Conservation (phyloP, 2,329 filamentous ascomycete species). For the Fusarium mangiferae region DNA sequence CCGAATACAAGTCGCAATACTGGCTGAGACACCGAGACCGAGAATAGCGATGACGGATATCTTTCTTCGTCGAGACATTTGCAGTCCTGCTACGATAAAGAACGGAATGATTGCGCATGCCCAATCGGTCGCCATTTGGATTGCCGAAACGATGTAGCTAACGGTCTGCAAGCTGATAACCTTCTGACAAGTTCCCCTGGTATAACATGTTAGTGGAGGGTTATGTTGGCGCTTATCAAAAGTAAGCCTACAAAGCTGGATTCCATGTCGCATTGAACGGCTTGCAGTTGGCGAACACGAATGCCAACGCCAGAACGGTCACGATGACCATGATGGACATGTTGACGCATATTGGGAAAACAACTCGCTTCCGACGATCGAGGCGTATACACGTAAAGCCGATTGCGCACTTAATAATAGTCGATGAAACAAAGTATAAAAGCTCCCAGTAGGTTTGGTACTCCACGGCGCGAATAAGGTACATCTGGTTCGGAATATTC, state of each 20-base stretch:
- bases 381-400: background rate
- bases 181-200: slow-evolving; percentile 4
- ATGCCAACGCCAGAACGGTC: background rate
- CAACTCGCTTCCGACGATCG: background rate
- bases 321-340: slow-evolving; percentile 14
- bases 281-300: slow-evolving; percentile 19
- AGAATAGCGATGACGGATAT: slow-evolving; percentile 9
- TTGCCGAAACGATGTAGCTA: background rate
- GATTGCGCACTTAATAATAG: slow-evolving; percentile 11
- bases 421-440: slow-evolving; percentile 5
- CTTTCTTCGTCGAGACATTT: slow-evolving; percentile 13
- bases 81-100: background rate
- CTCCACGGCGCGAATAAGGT: slow-evolving; percentile 8
- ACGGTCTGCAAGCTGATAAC: background rate
- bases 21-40: background rate
- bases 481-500: background rate
- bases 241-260: background rate
- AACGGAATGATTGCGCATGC: slow-evolving; percentile 1
- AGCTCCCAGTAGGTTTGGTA: slow-evolving; percentile 20
- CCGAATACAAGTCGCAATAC: slow-evolving; percentile 5
- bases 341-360: slow-evolving; percentile 5
- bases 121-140: slow-evolving; percentile 11
- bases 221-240: too few species aligned
- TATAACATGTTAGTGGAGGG: too few species aligned
- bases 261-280: slow-evolving; percentile 14